Evolutionary conservation across 208 protist species (phyloP), one percentile per base, ranked within the genome.

Genomic region (Trypanosoma caninum): DNA sequence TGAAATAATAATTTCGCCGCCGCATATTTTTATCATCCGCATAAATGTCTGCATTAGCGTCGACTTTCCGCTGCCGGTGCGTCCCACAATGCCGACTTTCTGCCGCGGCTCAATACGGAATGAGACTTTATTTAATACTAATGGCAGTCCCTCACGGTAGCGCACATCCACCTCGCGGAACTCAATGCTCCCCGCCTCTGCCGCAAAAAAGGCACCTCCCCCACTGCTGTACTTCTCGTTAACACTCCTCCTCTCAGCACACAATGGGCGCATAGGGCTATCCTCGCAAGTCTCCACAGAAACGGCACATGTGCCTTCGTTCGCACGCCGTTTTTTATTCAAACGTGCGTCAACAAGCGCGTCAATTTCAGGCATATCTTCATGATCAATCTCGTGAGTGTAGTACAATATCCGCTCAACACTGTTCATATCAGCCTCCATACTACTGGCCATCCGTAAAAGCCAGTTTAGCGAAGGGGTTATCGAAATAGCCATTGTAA

Each of bases 11-110:
- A 93, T 78, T 37, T 50, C 56, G 27, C 85, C 86, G 13, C 74
- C 73, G 59, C 74, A 75, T 13, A 78, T 69, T 7, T 85, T 72
- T 46, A 95, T 69, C 65, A 92, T 57, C 44, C 86, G 75, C 68
- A 93, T 48, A 44, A 95, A 69, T 34, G 83, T 76, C 53, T 84
- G 61, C 64, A 94, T 47, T 54, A 96, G 73, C 51, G 88, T 85
- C 46, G 83, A 88, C 78, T 96, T 96, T 40, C 90, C 90, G 48
- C 73, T 81, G 18, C 92, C 92, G 20, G 90, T 93, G 51, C 81
- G 74, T 20, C 92, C 92, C 30, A 94, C 82, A 27, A 97, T 59
- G 11, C 74, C 81, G 4, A 95, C 77, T 73, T 96, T 96, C 69
- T 96, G 63, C 11, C 84, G 65, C 31, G 68, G 60, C 37, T 46